phyloP scores from a whole-genome alignment of 257 asterid genomes.

The Fraxinus quadrangulata region DNA sequence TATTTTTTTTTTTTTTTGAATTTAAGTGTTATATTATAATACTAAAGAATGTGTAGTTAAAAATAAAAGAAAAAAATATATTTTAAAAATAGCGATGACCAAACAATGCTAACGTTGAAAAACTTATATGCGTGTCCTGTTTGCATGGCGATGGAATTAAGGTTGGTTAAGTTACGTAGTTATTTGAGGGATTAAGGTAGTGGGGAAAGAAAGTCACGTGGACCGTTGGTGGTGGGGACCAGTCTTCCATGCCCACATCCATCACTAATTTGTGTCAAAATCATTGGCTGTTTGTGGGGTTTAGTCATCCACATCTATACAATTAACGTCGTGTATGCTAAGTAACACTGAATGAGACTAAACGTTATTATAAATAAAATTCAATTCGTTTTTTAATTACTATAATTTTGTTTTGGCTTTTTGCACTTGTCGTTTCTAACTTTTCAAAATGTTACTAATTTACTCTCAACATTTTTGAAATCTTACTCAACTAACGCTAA shows the following conservation, averaged over 20 bases:
- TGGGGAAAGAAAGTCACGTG: constrained; percentile 2
- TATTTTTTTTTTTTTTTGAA: too few species aligned
- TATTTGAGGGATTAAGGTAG: constrained; percentile 4
- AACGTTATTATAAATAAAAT: not conserved
- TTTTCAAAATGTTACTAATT: not conserved
- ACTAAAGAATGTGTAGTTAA: too few species aligned
- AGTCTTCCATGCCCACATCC: not conserved
- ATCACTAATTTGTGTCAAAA: not conserved
- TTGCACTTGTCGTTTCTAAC: not conserved
- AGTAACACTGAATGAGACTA: not conserved
- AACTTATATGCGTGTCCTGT: not conserved
- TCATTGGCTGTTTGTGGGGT: constrained; percentile 7
- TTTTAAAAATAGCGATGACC: too few species aligned
- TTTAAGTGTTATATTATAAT: too few species aligned
- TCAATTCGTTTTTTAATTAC: too few species aligned
- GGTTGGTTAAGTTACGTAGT: not conserved
- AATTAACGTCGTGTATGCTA: not conserved
- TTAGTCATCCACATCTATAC: not conserved
- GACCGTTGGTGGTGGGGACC: constrained; percentile 6
- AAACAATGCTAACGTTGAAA: not conserved
- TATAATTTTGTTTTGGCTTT: too few species aligned
- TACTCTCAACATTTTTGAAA: too few species aligned
- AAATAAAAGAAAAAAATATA: too few species aligned
- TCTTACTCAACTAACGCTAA: too few species aligned
- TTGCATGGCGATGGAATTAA: not conserved